These are phyloP conservation scores for Zopfochytrium polystomum DNA, from an alignment of 371 early-diverging fungal species.

Conservation along the genomic window DNA sequence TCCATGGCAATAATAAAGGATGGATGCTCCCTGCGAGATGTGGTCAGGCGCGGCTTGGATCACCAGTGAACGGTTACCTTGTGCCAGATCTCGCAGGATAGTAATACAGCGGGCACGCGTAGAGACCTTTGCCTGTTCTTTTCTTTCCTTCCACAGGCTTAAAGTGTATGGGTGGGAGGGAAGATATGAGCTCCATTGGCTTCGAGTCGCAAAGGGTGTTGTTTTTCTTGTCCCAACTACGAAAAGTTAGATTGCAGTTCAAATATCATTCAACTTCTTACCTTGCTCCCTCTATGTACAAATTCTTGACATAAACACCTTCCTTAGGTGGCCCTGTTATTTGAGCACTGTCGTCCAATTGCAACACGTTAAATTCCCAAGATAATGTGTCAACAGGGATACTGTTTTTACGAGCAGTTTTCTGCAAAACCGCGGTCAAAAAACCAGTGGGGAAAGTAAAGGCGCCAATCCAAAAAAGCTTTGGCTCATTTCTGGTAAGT, in stretches of 20 bases:
- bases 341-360: conserved; percentile 47
- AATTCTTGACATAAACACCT: conserved; percentile 48
- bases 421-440: conserved; percentile 54
- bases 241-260: not conserved
- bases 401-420: conserved; percentile 46
- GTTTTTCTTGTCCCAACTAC: conserved; percentile 53
- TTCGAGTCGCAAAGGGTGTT: conserved; percentile 51
- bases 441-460: conserved; percentile 57
- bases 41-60: not conserved
- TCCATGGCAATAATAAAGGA: conserved; percentile 55
- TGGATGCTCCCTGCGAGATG: conserved; percentile 42
- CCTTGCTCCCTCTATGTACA: conserved; percentile 58
- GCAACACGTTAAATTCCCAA: conserved; percentile 54
- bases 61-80: conserved; percentile 24
- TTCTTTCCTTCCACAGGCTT: conserved; percentile 54
- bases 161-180: conserved; percentile 54
- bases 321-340: conserved; percentile 45
- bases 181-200: conserved; percentile 55
- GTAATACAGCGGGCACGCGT: conserved; percentile 55
- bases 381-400: conserved; percentile 49
- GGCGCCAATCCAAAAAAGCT: conserved; percentile 53
- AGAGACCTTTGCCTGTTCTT: conserved; percentile 48
- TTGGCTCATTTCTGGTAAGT: conserved; percentile 41
- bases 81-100: conserved; percentile 52
- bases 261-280: conserved; percentile 10